A percentile compares a stretch with the other conserved stretches of the same genome.
Conservation (phyloP, 495 filamentous ascomycete genomes). For the Neurospora cerealis region DNA sequence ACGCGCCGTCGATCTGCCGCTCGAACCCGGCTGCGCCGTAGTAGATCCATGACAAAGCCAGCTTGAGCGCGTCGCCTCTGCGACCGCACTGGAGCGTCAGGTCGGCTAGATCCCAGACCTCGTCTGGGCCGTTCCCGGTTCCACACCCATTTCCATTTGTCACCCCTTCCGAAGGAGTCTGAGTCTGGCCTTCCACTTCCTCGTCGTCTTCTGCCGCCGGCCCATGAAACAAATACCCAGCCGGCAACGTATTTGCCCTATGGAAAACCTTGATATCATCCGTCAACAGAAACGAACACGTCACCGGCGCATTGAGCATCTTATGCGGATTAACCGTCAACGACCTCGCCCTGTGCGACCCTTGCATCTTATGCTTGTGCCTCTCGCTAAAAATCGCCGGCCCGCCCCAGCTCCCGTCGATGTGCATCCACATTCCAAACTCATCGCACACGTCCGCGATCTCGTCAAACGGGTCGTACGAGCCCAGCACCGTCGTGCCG, state of each 20-base stretch:
- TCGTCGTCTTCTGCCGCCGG: constrained; percentile 15
- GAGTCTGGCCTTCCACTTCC: constrained; percentile 20
- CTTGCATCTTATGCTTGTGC: constrained; percentile 54
- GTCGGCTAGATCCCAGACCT: constrained; percentile 83
- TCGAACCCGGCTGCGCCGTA: constrained; percentile 56
- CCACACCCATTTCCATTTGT: neutral
- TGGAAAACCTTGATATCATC: constrained; percentile 67
- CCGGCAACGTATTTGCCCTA: constrained; percentile 72
- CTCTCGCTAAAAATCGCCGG: constrained; percentile 63
- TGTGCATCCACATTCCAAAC: constrained; percentile 76
- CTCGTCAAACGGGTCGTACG: constrained; percentile 69
- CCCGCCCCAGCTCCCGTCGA: constrained; percentile 88
- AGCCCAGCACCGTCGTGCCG: constrained; percentile 86
- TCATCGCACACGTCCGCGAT: constrained; percentile 63
- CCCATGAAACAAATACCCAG: constrained; percentile 78
- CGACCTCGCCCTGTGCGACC: constrained; percentile 63
- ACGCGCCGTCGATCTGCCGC: constrained; percentile 57
- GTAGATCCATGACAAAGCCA: constrained; percentile 82
- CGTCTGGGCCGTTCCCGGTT: neutral
- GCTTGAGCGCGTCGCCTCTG: constrained; percentile 73
- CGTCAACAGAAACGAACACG: constrained; percentile 82
- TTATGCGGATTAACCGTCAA: constrained; percentile 90
- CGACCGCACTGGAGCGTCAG: constrained; percentile 89
- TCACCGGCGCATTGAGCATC: constrained; percentile 86
- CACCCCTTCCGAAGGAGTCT: neutral